A percentile compares a stretch with the other conserved stretches of the same genome.
phyloP scores from a whole-genome alignment of 805 yeast species.

The Kodamaea fukazawae region DNA sequence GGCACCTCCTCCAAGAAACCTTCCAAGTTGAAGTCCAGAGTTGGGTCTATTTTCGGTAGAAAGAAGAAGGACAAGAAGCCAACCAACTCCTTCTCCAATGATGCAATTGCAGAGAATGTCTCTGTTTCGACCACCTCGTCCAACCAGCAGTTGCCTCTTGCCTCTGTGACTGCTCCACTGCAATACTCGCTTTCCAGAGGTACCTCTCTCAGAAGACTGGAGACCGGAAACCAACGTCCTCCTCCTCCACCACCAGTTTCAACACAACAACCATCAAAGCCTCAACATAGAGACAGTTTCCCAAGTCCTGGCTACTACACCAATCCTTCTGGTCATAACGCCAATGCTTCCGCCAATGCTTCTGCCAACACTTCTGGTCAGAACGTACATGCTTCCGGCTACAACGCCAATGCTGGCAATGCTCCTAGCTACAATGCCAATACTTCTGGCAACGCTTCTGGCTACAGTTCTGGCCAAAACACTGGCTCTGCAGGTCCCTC shows the following conservation, averaged over 20 bases:
- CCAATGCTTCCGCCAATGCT: not conserved
- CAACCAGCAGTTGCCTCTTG: constrained; percentile 10
- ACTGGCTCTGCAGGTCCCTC: no score
- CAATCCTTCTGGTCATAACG: constrained; percentile 5
- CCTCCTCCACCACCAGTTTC: constrained; percentile 1
- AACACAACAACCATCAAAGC: not conserved
- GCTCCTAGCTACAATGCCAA: constrained; percentile 11
- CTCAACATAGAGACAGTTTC: constrained; percentile 4
- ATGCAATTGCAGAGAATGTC: constrained; percentile 34
- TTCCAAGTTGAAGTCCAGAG: constrained; percentile 59
- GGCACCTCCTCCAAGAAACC: constrained; percentile 20
- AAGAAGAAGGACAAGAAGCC: constrained; percentile 44
- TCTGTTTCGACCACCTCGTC: constrained; percentile 23
- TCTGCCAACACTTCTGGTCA: not conserved
- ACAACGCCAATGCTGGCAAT: no score
- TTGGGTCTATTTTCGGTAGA: constrained; percentile 73
- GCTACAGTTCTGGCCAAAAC: no score
- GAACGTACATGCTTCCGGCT: no score
- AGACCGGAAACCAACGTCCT: constrained; percentile 1
- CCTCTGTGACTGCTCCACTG: constrained; percentile 1
- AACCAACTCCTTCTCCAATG: constrained; percentile 12
- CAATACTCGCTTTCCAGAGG: constrained; percentile 12
- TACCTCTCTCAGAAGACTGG: constrained; percentile 13
- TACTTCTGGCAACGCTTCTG: no score
- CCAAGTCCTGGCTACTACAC: constrained; percentile 11